Conservation (phyloP, 306 rosid genomes). For the Begonia loranthoides region DNA sequence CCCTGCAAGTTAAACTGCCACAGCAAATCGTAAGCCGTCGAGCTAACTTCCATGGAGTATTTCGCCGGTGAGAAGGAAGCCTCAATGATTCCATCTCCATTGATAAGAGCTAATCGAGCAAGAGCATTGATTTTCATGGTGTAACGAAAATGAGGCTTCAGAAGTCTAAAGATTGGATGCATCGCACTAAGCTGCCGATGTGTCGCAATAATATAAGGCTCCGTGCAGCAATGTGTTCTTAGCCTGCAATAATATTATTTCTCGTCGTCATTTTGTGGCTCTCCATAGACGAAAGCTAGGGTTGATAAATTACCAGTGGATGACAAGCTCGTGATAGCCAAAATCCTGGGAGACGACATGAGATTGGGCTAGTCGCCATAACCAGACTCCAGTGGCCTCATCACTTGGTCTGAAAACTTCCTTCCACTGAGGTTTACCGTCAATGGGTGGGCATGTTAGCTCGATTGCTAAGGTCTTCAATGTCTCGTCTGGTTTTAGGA, state of each 20-base stretch:
- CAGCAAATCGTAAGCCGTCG: constrained; percentile 16
- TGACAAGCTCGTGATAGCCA: constrained; percentile 72
- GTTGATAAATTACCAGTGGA: constrained; percentile 44
- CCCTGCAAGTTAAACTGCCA: constrained; percentile 29
- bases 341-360: constrained; percentile 82
- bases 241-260: constrained; percentile 34
- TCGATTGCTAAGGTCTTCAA: constrained; percentile 63
- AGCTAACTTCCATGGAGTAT: constrained; percentile 16
- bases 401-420: constrained; percentile 35
- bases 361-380: constrained; percentile 82
- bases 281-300: too few species aligned
- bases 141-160: constrained; percentile 81
- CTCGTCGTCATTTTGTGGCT: too few species aligned
- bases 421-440: constrained; percentile 59
- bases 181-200: constrained; percentile 65
- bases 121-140: constrained; percentile 87
- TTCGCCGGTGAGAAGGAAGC: constrained; percentile 16
- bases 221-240: constrained; percentile 65
- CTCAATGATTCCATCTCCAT: constrained; percentile 39
- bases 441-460: constrained; percentile 54
- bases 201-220: constrained; percentile 75
- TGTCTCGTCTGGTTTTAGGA: constrained; percentile 31
- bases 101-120: constrained; percentile 55
- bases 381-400: constrained; percentile 65
- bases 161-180: constrained; percentile 69